Conservation (phyloP, 345 rosid species). For the Moricandia moricandioides region DNA sequence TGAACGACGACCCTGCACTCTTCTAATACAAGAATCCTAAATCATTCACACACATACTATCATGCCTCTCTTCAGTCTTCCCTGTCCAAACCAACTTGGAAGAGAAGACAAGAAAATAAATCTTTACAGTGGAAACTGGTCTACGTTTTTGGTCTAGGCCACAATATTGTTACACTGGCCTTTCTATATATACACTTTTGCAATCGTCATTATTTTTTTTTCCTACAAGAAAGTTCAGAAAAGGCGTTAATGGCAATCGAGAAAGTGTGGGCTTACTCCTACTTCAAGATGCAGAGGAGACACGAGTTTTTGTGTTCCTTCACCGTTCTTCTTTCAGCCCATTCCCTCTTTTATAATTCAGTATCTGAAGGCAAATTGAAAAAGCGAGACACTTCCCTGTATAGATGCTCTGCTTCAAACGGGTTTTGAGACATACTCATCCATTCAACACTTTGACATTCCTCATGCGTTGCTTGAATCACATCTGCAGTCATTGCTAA, state of each 20-base stretch:
- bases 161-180: slow-evolving; percentile 17
- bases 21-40: slow-evolving; percentile 24
- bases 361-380: slow-evolving; percentile 36
- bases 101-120: slow-evolving; percentile 4
- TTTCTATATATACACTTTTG: slow-evolving; percentile 31
- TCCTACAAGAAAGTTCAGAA: slow-evolving; percentile 11
- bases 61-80: slow-evolving; percentile 8
- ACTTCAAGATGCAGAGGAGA: slow-evolving; percentile 19
- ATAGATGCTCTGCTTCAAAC: slow-evolving; percentile 86
- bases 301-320: slow-evolving; percentile 14
- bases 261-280: slow-evolving; percentile 14
- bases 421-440: slow-evolving; percentile 93
- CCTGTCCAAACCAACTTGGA: slow-evolving; percentile 14
- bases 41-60: slow-evolving; percentile 16
- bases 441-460: slow-evolving; percentile 70
- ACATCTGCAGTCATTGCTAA: slow-evolving; percentile 98
- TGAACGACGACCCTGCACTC: slow-evolving; percentile 17
- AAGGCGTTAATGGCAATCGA: neutral
- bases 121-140: slow-evolving; percentile 29
- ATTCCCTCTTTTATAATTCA: slow-evolving; percentile 12
- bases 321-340: slow-evolving; percentile 1
- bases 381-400: slow-evolving; percentile 71
- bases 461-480: slow-evolving; percentile 80
- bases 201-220: slow-evolving; percentile 19
- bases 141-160: slow-evolving; percentile 14